Conservation (phyloP, 2,329 filamentous ascomycete genomes). For the Penicillium janthinellum region DNA sequence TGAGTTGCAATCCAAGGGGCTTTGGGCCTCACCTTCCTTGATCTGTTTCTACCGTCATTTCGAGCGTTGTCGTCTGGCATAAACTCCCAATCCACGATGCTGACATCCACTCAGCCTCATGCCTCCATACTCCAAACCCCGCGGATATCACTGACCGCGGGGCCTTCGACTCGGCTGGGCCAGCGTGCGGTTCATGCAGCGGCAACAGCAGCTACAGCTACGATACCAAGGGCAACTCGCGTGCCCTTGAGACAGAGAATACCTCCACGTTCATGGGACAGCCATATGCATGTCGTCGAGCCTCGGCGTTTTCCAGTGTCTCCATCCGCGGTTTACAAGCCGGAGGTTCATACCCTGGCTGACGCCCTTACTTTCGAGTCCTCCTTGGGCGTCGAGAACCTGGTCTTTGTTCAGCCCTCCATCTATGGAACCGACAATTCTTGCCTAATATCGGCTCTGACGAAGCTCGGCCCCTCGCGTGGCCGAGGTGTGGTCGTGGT, state of each 20-base stretch:
- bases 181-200: slow-evolving; percentile 18
- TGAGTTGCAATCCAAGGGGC: slow-evolving; percentile 16
- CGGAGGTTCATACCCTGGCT: slow-evolving; percentile 52
- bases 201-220: not conserved
- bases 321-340: slow-evolving; percentile 54
- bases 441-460: slow-evolving; percentile 59
- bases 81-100: slow-evolving; percentile 21
- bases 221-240: not conserved
- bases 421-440: slow-evolving; percentile 64
- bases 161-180: slow-evolving; percentile 7
- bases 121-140: slow-evolving; percentile 18
- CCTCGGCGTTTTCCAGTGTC: slow-evolving; percentile 54
- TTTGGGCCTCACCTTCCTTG: not conserved
- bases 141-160: slow-evolving; percentile 21
- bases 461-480: slow-evolving; percentile 50
- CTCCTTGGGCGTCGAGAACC: slow-evolving; percentile 55
- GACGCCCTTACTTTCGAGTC: slow-evolving; percentile 57
- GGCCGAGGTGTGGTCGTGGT: slow-evolving; percentile 61
- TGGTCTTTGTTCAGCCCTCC: slow-evolving; percentile 64
- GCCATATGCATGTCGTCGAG: slow-evolving; percentile 66
- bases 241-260: slow-evolving; percentile 28
- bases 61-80: not conserved
- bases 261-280: slow-evolving; percentile 56
- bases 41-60: not conserved
- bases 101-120: slow-evolving; percentile 29